phyloP scores from a whole-genome alignment of 306 rosid species.

The Myrica gale region DNA sequence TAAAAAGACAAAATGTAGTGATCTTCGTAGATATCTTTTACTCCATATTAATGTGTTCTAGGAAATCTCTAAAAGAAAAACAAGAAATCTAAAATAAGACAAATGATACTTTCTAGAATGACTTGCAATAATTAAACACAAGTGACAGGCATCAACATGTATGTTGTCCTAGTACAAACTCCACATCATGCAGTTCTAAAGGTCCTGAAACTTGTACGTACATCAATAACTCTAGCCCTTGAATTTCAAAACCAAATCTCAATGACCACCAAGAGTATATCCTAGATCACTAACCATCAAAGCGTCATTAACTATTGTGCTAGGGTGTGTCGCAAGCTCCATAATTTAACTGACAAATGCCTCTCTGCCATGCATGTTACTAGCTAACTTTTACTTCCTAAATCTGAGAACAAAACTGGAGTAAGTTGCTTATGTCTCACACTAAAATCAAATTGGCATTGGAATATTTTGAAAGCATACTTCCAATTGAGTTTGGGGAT shows the following conservation, averaged over 20 bases:
- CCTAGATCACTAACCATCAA: not conserved
- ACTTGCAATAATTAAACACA: not conserved
- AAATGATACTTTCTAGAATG: not conserved
- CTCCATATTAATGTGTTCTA: no score
- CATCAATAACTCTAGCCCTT: no score
- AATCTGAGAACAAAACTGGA: conserved; percentile 2
- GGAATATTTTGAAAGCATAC: conserved; percentile 3
- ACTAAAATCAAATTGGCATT: conserved; percentile 7
- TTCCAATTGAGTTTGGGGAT: conserved; percentile 14
- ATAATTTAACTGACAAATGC: not conserved
- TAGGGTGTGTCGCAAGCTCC: not conserved
- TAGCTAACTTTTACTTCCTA: not conserved
- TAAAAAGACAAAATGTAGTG: not conserved
- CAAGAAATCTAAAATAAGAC: not conserved
- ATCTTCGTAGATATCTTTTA: not conserved
- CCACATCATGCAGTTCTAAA: no score
- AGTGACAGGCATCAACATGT: no score
- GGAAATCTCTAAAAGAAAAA: not conserved
- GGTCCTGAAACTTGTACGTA: no score
- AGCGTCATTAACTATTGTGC: not conserved
- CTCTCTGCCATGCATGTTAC: not conserved
- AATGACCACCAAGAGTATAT: not conserved
- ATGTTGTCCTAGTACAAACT: no score
- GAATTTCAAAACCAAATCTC: not conserved
- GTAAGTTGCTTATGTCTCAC: not conserved